A percentile compares a stretch with the other conserved stretches of the same genome.
phyloP scores from a whole-genome alignment of 345 rosid species.

The Orychophragmus violaceus region DNA sequence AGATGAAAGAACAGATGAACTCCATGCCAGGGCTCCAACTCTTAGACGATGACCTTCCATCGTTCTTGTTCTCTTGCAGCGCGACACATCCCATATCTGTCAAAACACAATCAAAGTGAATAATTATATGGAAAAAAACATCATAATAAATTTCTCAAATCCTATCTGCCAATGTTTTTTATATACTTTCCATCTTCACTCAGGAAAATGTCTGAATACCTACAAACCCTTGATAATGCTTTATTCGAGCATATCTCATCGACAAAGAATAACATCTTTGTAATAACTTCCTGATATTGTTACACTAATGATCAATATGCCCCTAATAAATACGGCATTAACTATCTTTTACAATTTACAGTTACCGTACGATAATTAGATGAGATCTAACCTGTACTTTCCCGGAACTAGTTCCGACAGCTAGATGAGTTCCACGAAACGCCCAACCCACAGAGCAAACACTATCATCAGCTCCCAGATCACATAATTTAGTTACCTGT shows the following conservation, averaged over 20 bases:
- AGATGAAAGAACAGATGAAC: slow-evolving; percentile 78
- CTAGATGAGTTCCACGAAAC: slow-evolving; percentile 74
- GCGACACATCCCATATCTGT: slow-evolving; percentile 94
- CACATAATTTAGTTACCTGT: slow-evolving; percentile 91
- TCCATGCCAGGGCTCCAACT: slow-evolving; percentile 94
- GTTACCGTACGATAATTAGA: too few relatives aligned
- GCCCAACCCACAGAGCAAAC: slow-evolving; percentile 99
- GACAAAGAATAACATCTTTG: background rate
- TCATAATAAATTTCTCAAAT: background rate
- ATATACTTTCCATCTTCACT: slow-evolving; percentile 5
- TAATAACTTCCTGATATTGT: background rate
- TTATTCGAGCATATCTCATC: slow-evolving; percentile 1
- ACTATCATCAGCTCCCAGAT: slow-evolving; percentile 78
- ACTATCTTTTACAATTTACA: too few relatives aligned
- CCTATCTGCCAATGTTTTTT: background rate
- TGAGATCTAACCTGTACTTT: slow-evolving; percentile 70
- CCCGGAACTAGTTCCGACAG: slow-evolving; percentile 88
- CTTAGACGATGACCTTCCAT: slow-evolving; percentile 97
- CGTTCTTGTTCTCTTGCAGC: slow-evolving; percentile 74
- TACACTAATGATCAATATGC: background rate
- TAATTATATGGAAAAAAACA: background rate
- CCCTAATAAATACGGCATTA: background rate
- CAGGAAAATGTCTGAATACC: background rate
- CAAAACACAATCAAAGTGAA: background rate
- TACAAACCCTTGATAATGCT: background rate